Percentiles rank a stretch among this genome's conserved stretches.
Conservation (phyloP, 768 basidiomycete species). For the Trametes sanguinea region DNA sequence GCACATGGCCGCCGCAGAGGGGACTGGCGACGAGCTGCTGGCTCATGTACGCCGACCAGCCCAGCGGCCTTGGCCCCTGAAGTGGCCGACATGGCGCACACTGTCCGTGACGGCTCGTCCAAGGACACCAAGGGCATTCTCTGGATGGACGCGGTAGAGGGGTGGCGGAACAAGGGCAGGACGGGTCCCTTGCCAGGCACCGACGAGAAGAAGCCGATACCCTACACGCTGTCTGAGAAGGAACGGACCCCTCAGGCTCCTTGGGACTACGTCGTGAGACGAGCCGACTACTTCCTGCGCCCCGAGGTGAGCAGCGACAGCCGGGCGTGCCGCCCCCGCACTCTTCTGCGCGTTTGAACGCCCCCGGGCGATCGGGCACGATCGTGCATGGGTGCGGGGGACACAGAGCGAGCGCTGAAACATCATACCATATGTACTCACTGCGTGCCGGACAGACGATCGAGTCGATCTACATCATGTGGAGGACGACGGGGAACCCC, state of each 20-base stretch:
- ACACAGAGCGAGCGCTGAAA: background rate
- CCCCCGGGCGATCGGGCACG: background rate
- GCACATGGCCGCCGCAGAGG: constrained; percentile 76
- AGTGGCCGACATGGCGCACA: constrained; percentile 42
- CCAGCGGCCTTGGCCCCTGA: constrained; percentile 72
- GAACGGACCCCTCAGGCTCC: constrained; percentile 5
- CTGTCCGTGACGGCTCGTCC: background rate
- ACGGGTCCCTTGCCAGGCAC: constrained; percentile 56
- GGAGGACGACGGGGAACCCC: constrained; percentile 65
- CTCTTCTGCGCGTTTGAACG: background rate
- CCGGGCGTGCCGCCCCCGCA: too few species aligned
- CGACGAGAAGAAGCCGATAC: constrained; percentile 41
- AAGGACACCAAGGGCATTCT: constrained; percentile 20
- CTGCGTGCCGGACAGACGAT: constrained; percentile 50
- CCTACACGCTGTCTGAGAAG: constrained; percentile 33
- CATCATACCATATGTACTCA: too few species aligned
- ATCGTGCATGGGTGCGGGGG: too few species aligned
- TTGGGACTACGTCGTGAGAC: constrained; percentile 55
- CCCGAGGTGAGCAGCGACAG: constrained; percentile 58
- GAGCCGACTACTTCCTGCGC: constrained; percentile 56
- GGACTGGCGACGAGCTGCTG: constrained; percentile 73
- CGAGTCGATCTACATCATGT: constrained; percentile 72
- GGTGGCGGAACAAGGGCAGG: constrained; percentile 39
- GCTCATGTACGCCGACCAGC: constrained; percentile 69
- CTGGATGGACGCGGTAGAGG: constrained; percentile 55